Evolutionary conservation across 1,139 yeast genomes (phyloP).

Genomic region (Suhomyces bribrorum): DNA sequence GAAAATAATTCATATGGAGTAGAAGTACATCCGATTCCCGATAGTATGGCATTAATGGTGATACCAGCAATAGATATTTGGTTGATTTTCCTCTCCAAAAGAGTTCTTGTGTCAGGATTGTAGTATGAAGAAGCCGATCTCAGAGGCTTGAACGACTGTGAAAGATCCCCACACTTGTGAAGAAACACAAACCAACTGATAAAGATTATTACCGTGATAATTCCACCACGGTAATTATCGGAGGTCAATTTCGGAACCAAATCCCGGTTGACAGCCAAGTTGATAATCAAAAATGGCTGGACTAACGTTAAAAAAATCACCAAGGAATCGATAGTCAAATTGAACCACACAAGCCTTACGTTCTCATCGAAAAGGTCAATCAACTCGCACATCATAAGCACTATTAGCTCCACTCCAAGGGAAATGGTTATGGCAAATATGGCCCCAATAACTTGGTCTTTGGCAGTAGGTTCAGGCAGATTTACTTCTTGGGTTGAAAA

Average conservation of each 20-base stretch:
- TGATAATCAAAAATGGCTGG: conserved; percentile 37
- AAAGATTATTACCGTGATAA: conserved; percentile 19
- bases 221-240: conserved; percentile 9
- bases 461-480: not conserved
- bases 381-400: conserved; percentile 43
- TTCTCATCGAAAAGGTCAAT: conserved; percentile 25
- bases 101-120: conserved; percentile 23
- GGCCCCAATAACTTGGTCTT: conserved; percentile 22
- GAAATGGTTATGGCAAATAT: conserved; percentile 35
- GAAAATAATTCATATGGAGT: conserved; percentile 45
- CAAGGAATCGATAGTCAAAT: conserved; percentile 33
- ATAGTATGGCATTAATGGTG: conserved; percentile 65
- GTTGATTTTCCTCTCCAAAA: conserved; percentile 49
- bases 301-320: conserved; percentile 34
- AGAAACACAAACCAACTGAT: conserved; percentile 36
- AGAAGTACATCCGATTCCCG: conserved; percentile 77
- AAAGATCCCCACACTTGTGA: conserved; percentile 39
- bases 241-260: conserved; percentile 22
- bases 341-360: conserved; percentile 29
- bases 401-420: conserved; percentile 34
- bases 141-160: conserved; percentile 30
- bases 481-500: not conserved
- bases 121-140: conserved; percentile 12
- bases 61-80: conserved; percentile 72
- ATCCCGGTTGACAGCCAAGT: conserved; percentile 31